Conservation (phyloP, 2,329 filamentous ascomycete species). For the Fusarium stilboides region DNA sequence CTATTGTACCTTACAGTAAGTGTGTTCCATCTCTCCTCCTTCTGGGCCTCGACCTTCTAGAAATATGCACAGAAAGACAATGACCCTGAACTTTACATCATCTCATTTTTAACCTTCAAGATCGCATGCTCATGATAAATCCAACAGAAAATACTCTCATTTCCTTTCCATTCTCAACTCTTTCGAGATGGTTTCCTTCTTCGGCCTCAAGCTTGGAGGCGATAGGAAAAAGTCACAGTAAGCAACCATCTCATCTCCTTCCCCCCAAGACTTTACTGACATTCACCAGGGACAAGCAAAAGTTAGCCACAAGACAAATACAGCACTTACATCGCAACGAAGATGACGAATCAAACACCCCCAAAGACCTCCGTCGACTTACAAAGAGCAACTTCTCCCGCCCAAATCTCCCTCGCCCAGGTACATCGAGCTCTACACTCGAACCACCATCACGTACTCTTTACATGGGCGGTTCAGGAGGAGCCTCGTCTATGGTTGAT, state of each 20-base stretch:
- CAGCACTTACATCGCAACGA: conserved; percentile 31
- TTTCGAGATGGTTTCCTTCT: conserved; percentile 70
- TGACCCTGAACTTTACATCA: conserved; percentile 23
- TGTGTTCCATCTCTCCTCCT: conserved; percentile 18
- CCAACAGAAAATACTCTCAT: conserved; percentile 15
- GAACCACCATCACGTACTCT: conserved; percentile 50
- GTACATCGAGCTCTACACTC: conserved; percentile 57
- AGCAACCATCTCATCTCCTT: conserved; percentile 34
- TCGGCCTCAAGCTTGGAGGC: conserved; percentile 69
- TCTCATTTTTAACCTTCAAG: conserved; percentile 1
- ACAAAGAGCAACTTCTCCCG: conserved; percentile 55
- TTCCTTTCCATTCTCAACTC: not conserved
- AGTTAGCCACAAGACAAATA: conserved; percentile 30
- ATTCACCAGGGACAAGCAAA: conserved; percentile 43
- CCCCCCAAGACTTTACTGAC: conserved; percentile 17
- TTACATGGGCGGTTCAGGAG: conserved; percentile 55
- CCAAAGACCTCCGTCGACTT: conserved; percentile 53
- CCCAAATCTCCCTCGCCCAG: conserved; percentile 58
- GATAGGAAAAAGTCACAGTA: conserved; percentile 71
- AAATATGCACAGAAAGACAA: conserved; percentile 34
- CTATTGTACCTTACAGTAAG: conserved; percentile 26
- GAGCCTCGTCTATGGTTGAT: conserved; percentile 63
- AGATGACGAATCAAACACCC: conserved; percentile 4
- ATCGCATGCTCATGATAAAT: conserved; percentile 31
- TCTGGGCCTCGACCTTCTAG: conserved; percentile 41